Evolutionary conservation across 495 filamentous ascomycete genomes (phyloP).

Genomic region (Astrothelium subdiscretum): DNA sequence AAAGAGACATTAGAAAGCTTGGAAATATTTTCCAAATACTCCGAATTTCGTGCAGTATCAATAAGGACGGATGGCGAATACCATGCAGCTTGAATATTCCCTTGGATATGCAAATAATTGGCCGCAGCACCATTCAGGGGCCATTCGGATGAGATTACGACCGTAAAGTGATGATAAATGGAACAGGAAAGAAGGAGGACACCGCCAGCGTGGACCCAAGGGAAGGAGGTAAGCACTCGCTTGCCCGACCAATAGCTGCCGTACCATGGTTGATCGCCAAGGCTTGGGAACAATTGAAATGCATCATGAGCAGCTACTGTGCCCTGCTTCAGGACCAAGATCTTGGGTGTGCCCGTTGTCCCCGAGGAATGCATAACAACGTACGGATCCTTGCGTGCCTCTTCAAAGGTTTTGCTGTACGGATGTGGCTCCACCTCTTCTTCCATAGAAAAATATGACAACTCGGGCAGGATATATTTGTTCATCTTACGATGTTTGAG

Average conservation of each 20-base stretch:
- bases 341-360: slow-evolving; percentile 21
- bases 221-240: not conserved
- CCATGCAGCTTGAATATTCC: not conserved
- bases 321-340: not conserved
- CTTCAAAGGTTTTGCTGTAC: slow-evolving; percentile 19
- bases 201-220: not conserved
- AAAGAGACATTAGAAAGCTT: not conserved
- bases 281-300: not conserved
- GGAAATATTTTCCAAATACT: not conserved
- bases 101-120: not conserved
- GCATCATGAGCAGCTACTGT: not conserved
- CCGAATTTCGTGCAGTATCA: not conserved
- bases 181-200: not conserved
- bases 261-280: not conserved
- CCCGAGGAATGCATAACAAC: slow-evolving; percentile 25
- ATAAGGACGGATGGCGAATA: not conserved
- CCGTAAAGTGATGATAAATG: not conserved
- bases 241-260: not conserved
- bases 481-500: not conserved
- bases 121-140: not conserved
- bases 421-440: slow-evolving; percentile 11
- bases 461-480: not conserved
- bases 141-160: not conserved
- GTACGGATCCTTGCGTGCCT: slow-evolving; percentile 20
- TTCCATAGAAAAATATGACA: not conserved